These are phyloP conservation scores for Graphilbum ipis-grandicollis DNA, from an alignment of 2,329 filamentous ascomycete species.

Conservation along the genomic window DNA sequence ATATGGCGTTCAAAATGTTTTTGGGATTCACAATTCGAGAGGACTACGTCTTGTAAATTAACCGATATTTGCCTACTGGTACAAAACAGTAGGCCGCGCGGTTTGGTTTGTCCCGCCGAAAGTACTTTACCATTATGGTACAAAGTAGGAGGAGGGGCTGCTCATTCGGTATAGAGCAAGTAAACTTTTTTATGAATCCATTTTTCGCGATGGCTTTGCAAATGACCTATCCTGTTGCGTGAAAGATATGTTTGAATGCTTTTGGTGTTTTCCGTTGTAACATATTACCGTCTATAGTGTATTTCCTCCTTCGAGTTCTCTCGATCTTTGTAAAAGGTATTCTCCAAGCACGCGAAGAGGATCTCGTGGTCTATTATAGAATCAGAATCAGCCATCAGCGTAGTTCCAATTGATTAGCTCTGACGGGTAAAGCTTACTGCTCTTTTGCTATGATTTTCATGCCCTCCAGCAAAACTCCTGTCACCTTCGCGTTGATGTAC, in stretches of 20 bases:
- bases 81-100: too few relatives aligned
- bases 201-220: too few relatives aligned
- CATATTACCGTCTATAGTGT: neutral
- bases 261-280: too few relatives aligned
- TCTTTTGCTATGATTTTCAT: constrained; percentile 59
- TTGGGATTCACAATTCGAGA: neutral
- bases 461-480: constrained; percentile 49
- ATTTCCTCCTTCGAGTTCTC: constrained; percentile 34
- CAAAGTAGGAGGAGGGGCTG: too few relatives aligned
- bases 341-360: constrained; percentile 54
- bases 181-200: too few relatives aligned
- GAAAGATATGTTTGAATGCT: too few relatives aligned
- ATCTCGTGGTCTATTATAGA: constrained; percentile 45
- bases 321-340: constrained; percentile 50
- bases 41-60: too few relatives aligned
- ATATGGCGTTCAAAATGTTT: neutral
- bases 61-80: too few relatives aligned
- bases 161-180: too few relatives aligned
- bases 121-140: too few relatives aligned
- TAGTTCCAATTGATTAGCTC: neutral
- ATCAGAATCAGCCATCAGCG: neutral
- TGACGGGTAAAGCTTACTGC: constrained; percentile 32
- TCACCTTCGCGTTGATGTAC: constrained; percentile 57
- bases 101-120: too few relatives aligned
- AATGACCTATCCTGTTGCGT: too few relatives aligned